phyloP scores from a whole-genome alignment of 1,284 basidiomycete species.

The Cryptococcus sp. region DNA sequence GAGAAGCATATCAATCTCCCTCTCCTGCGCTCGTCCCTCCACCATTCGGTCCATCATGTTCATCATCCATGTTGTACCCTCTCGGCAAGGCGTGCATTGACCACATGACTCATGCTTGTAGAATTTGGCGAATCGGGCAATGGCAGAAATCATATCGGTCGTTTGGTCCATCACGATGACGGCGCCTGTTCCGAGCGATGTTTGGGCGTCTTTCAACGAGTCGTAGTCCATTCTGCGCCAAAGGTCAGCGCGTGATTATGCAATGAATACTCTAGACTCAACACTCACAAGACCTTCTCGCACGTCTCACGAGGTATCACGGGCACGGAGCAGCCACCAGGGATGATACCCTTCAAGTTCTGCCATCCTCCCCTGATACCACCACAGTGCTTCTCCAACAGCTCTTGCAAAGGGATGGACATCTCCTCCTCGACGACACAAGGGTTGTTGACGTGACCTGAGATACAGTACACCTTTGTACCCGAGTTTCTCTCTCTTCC shows the following conservation, averaged over 20 bases:
- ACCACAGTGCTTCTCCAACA: conserved; percentile 95
- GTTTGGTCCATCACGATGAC: conserved; percentile 99
- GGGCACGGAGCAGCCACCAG: conserved; percentile 95
- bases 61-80: conserved; percentile 97
- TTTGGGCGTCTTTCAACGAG: conserved; percentile 91
- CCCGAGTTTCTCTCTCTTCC: conserved; percentile 92
- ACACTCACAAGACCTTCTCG: conserved; percentile 76
- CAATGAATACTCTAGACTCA: not conserved
- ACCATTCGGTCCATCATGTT: conserved; percentile 91
- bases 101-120: conserved; percentile 99
- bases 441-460: conserved; percentile 97
- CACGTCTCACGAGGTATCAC: conserved; percentile 80
- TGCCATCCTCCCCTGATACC: conserved; percentile 95
- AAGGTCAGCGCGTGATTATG: conserved; percentile 3
- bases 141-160: conserved; percentile 89
- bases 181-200: conserved; percentile 93
- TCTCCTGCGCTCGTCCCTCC: conserved; percentile 81
- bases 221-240: conserved; percentile 89
- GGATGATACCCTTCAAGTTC: conserved; percentile 87
- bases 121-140: conserved; percentile 90
- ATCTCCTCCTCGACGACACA: conserved; percentile 99
- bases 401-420: conserved; percentile 91
- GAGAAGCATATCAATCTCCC: conserved; percentile 96
- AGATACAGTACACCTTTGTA: conserved; percentile 94
- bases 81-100: conserved; percentile 95